Evolutionary conservation across 768 basidiomycete genomes (phyloP), one percentile per base, ranked within the genome.

Genomic region (Hysterangium stoloniferum): DNA sequence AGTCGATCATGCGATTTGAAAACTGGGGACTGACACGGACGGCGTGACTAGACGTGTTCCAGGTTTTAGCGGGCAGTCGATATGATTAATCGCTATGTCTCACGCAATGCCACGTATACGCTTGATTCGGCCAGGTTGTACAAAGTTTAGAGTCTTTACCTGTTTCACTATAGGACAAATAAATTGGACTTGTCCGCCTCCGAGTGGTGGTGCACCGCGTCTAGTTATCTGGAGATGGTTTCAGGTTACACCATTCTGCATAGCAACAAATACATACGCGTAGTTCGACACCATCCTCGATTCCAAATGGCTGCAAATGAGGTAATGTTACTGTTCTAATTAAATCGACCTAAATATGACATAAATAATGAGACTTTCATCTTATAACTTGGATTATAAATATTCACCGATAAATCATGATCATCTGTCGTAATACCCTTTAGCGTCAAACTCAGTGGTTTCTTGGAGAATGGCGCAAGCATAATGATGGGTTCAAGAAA

Each of bases 11-110:
- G 33, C 96, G 79, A 65, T 96, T 96, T 2, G 94, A 96, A 63
- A 99, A 90, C 62, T 98, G 94, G 20, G 96, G 96, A 56, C 84
- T 95, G 7, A 98, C 92, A 34, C 96, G 86, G 24, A 97, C 95
- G 2, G 93, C 90, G 67, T 97, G 94, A 6, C 93, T 96, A 59
- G 33, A 38, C 13, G n/a, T 28, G 11, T 32, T 4, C 28, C 6
- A 31, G 11, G 45, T 17, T 7, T 25, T 6, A n/a, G 37, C 24
- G 9, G 24, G 34, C 32, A 47, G 27, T 15, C 9, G 24, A 29
- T 19, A 28, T 9, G 17, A 41, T 12, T 22, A 37, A 7, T n/a
- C 7, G 17, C 13, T 13, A 28, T 33, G 41, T 78, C 92, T 59
- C 61, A 96, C 90, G 96, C 86, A 33, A 98, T 85, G 31, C 96